Evolutionary conservation across 202 grass and related monocot species (phyloP), one percentile per base, ranked within the genome.

Genomic region (Schoenoplectus tabernaemontani): DNA sequence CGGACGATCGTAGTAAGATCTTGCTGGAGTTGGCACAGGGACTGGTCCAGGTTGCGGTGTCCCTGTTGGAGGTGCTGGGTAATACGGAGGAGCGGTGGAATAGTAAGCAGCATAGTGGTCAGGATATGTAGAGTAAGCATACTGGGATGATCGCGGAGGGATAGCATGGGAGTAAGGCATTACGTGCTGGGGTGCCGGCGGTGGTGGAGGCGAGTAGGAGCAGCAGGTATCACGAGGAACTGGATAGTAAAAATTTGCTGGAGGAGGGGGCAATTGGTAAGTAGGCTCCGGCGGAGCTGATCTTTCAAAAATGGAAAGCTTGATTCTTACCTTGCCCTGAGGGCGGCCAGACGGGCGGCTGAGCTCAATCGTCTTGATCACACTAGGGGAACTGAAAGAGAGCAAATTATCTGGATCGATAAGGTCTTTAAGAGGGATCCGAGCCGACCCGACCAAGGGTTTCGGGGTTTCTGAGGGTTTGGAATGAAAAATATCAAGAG

Each of bases 381-480:
- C 38, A 24, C 61, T 67, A 71, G 82, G 36, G 50, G 82, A 57
- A 64, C 70, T 7, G 13, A 83, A 88, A 46, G 80, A 62, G 42
- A 81, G 86, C 81, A 85, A 83, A 84, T 93, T 88, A 59, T 82
- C 51, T 15, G 82, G 82, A 76, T 62, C 85, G 65, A 97, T 81
- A 24, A 93, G 87, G 15, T 93, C 94, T 57, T 90, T 88, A 30
- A 97, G 76, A 23, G 89, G 64, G 1, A 77, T 88, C 71, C 87
- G 87, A 44, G 87, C 82, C 37, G 94, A 93, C 46, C 94, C 94
- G 17, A 97, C 91, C 57, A 93, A 89, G 20, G 94, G 94, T 78
- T 97, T 97, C 59, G 94, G 94, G 17, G 91, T 91, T 63, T 97
- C 94, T 20, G 94, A 97, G 13, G 94, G 91, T 85, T 97, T 97